Evolutionary conservation across 2,329 filamentous ascomycete genomes (phyloP).

Genomic region (Fusarium sp.): DNA sequence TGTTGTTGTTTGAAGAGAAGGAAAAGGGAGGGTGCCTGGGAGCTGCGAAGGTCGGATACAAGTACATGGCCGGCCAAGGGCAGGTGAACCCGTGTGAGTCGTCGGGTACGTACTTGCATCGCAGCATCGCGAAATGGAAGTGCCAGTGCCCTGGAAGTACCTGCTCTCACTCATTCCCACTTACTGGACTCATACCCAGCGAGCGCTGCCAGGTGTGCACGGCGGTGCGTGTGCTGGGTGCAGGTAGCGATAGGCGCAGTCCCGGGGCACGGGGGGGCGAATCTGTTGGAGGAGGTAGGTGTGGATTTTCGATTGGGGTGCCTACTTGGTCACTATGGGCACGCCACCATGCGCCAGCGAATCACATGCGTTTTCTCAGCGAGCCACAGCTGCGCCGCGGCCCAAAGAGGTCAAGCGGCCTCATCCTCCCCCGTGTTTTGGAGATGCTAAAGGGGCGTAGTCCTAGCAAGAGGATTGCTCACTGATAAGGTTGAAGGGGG

Average conservation of each 20-base stretch:
- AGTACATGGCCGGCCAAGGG: constrained; percentile 42
- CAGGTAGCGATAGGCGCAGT: constrained; percentile 36
- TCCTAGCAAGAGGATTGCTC: constrained; percentile 16
- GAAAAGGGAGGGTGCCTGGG: constrained; percentile 50
- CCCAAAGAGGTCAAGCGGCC: constrained; percentile 27
- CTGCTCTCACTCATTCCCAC: neutral
- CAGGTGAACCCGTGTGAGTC: constrained; percentile 43
- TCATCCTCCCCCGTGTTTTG: constrained; percentile 24
- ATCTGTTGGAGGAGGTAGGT: constrained; percentile 19
- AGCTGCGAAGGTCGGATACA: constrained; percentile 46
- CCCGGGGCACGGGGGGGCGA: constrained; percentile 22
- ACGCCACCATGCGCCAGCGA: constrained; percentile 7
- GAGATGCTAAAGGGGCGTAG: constrained; percentile 17
- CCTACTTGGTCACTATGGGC: constrained; percentile 22
- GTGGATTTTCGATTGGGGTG: constrained; percentile 6
- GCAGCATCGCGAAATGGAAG: constrained; percentile 27
- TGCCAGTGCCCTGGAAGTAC: constrained; percentile 26
- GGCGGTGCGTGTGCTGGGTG: constrained; percentile 27
- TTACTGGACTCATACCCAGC: neutral
- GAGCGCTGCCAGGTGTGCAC: constrained; percentile 1
- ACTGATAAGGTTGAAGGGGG: constrained; percentile 40
- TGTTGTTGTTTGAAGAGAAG: constrained; percentile 62
- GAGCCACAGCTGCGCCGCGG: constrained; percentile 10
- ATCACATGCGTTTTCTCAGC: neutral
- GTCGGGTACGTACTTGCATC: constrained; percentile 36